phyloP scores from a whole-genome alignment of 208 protist genomes.

The Leishmania braziliensis region DNA sequence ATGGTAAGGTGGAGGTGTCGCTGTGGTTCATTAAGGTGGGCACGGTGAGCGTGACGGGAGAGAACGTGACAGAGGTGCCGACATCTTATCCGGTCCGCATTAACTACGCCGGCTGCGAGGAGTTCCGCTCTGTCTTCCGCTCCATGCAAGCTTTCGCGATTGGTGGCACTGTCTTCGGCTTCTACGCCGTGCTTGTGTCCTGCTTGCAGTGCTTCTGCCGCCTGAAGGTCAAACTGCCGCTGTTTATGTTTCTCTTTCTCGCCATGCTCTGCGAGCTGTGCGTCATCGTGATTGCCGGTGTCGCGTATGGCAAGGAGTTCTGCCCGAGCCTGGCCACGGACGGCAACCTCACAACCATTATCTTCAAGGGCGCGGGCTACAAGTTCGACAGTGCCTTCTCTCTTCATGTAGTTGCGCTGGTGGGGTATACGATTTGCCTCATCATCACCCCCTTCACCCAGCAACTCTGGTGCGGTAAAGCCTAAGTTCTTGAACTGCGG shows the following conservation, averaged over 20 bases:
- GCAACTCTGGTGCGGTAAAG: slow-evolving; percentile 55
- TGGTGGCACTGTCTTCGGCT: slow-evolving; percentile 44
- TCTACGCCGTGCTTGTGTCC: slow-evolving; percentile 44
- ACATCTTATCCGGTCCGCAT: slow-evolving; percentile 35
- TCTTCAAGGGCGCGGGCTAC: slow-evolving; percentile 55
- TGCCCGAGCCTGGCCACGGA: slow-evolving; percentile 31
- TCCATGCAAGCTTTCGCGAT: slow-evolving; percentile 51
- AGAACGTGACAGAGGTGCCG: slow-evolving; percentile 18
- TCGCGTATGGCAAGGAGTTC: slow-evolving; percentile 35
- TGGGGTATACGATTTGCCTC: slow-evolving; percentile 36
- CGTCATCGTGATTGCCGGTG: slow-evolving; percentile 34
- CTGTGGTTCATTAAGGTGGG: slow-evolving; percentile 37
- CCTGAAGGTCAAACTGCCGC: slow-evolving; percentile 52
- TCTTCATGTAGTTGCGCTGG: slow-evolving; percentile 42
- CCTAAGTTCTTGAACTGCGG: slow-evolving; percentile 10
- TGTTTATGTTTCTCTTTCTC: slow-evolving; percentile 53
- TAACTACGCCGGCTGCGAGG: slow-evolving; percentile 48
- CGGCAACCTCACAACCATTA: slow-evolving; percentile 32
- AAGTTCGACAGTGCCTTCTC: slow-evolving; percentile 41
- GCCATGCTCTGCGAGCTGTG: slow-evolving; percentile 39
- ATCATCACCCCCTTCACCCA: slow-evolving; percentile 54
- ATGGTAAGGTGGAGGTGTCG: slow-evolving; percentile 34
- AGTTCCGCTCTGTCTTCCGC: slow-evolving; percentile 40
- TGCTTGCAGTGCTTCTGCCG: slow-evolving; percentile 45
- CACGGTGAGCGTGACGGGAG: slow-evolving; percentile 23